A percentile compares a stretch with the other conserved stretches of the same genome.
Evolutionary conservation across 345 rosid genomes (phyloP).

Genomic region (Melaleuca alternifolia): DNA sequence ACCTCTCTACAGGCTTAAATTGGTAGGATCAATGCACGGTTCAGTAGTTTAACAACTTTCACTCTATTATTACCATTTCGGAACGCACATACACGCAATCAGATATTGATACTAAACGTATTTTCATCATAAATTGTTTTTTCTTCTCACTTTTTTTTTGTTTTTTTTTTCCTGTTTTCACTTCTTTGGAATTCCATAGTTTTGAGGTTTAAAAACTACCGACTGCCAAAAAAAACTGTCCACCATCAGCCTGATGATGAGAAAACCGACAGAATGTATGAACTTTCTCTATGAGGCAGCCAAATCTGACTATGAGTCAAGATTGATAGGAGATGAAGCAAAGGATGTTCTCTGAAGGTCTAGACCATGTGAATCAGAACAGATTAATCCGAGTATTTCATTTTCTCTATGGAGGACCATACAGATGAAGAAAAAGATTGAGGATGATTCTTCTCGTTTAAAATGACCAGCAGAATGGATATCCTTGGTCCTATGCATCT

Average conservation of each 20-base stretch:
- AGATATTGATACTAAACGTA: not conserved
- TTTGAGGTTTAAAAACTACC: not conserved
- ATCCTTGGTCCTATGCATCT: not conserved
- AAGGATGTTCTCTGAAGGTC: not conserved
- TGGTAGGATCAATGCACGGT: not conserved
- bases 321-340: not conserved
- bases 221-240: not conserved
- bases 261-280: not conserved
- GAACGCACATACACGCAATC: not conserved
- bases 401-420: not conserved
- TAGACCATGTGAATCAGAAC: not conserved
- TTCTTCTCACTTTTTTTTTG: not conserved
- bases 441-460: not conserved
- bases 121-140: not conserved
- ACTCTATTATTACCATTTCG: not conserved
- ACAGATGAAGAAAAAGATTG: not conserved
- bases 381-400: not conserved
- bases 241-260: not conserved
- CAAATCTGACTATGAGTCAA: not conserved
- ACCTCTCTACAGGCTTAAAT: not conserved
- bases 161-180: not conserved
- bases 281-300: not conserved
- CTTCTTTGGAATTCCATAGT: not conserved
- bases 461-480: not conserved
- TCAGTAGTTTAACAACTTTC: not conserved